Conservation (phyloP, 306 rosid genomes). For the Pterocarpus santalinus region DNA sequence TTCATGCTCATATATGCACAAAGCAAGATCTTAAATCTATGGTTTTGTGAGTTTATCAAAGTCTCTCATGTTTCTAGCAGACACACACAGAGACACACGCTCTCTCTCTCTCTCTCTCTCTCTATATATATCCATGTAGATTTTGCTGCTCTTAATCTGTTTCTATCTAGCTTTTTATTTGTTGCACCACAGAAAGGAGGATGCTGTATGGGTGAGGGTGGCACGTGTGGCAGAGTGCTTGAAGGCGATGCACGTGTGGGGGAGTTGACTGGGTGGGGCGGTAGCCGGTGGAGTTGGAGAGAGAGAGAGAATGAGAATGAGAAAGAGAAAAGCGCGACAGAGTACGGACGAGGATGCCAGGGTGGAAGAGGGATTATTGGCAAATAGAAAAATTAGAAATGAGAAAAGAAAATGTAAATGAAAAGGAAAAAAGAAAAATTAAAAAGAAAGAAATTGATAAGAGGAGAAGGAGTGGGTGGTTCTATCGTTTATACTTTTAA, state of each 20-base stretch:
- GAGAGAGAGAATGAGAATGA: background rate
- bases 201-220: conserved; percentile 55
- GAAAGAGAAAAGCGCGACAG: conserved; percentile 47
- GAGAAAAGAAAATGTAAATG: background rate
- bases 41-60: conserved; percentile 26
- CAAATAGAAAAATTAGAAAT: conserved; percentile 55
- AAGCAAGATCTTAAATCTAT: conserved; percentile 24
- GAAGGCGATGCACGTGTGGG: conserved; percentile 45
- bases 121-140: background rate
- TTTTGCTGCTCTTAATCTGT: conserved; percentile 41
- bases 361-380: conserved; percentile 59
- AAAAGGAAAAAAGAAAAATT: conserved; percentile 1
- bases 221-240: conserved; percentile 46
- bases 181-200: conserved; percentile 83
- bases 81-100: background rate
- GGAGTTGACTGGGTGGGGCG: conserved; percentile 44
- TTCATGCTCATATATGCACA: background rate
- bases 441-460: background rate
- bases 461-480: conserved; percentile 25
- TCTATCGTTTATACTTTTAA: conserved; percentile 49
- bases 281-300: conserved; percentile 57
- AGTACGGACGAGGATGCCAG: conserved; percentile 90
- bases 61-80: background rate
- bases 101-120: conserved; percentile 34
- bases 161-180: conserved; percentile 60